Conservation (phyloP, 164 flowering plant genomes). For the Liriodendron chinense region DNA sequence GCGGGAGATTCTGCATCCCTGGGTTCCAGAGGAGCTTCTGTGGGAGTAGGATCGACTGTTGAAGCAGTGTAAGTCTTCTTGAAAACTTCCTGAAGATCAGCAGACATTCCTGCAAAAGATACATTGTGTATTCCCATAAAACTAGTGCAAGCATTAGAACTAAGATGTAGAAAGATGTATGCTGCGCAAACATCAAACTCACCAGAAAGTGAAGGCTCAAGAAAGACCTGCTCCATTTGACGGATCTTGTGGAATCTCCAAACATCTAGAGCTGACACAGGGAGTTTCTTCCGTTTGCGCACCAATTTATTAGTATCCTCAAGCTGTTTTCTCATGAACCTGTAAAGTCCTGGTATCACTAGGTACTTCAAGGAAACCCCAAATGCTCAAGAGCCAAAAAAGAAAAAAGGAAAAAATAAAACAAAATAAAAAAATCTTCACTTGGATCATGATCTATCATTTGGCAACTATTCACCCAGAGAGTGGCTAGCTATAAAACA, state of each 20-base stretch:
- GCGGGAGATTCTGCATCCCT: constrained; percentile 14
- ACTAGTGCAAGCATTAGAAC: background rate
- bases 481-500: background rate
- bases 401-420: too few species aligned
- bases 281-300: constrained; percentile 39
- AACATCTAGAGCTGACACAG: constrained; percentile 45
- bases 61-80: constrained; percentile 31
- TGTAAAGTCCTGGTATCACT: constrained; percentile 23
- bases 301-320: constrained; percentile 40
- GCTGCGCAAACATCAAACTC: constrained; percentile 8
- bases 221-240: constrained; percentile 43
- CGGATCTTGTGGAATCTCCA: constrained; percentile 47
- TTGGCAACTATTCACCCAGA: background rate
- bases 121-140: background rate
- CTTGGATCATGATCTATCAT: background rate
- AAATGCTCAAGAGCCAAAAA: background rate
- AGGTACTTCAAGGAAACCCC: constrained; percentile 11
- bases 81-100: constrained; percentile 37
- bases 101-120: constrained; percentile 46
- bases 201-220: constrained; percentile 58
- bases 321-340: constrained; percentile 52
- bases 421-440: too few species aligned
- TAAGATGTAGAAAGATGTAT: background rate
- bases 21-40: constrained; percentile 23
- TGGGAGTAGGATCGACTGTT: constrained; percentile 20